These are phyloP conservation scores for Alternaria hordeiaustralica DNA, from an alignment of 2,329 filamentous ascomycete genomes.

Conservation along the genomic window DNA sequence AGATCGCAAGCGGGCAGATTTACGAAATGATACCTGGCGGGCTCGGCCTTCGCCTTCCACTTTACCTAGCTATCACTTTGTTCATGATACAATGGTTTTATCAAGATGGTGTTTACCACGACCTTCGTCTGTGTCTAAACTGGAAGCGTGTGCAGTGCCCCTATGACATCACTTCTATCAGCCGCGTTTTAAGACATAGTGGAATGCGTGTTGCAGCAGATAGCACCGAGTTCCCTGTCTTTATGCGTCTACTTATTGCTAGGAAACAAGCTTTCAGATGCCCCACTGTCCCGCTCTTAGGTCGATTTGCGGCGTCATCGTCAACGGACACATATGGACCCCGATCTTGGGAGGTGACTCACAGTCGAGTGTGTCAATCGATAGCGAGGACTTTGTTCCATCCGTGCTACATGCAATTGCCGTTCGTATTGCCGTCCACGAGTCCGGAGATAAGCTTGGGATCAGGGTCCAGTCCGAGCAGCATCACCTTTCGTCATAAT, in stretches of 20 bases:
- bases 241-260: background rate
- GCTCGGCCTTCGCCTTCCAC: slow-evolving; percentile 37
- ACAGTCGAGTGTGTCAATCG: background rate
- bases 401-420: background rate
- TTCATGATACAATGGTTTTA: slow-evolving; percentile 8
- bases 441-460: slow-evolving; percentile 9
- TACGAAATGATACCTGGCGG: slow-evolving; percentile 50
- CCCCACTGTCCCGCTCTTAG: background rate
- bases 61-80: slow-evolving; percentile 21
- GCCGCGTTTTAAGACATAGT: background rate
- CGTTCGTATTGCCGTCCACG: background rate
- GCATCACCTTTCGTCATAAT: slow-evolving; percentile 15
- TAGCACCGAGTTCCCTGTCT: background rate
- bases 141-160: background rate
- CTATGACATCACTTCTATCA: slow-evolving; percentile 2
- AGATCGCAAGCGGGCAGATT: slow-evolving; percentile 30
- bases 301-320: background rate
- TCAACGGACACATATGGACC: background rate
- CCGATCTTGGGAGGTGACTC: background rate
- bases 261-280: slow-evolving; percentile 6
- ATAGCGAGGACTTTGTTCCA: background rate
- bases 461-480: slow-evolving; percentile 8
- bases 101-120: background rate
- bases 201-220: background rate
- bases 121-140: background rate